Percentiles rank a stretch among this genome's conserved stretches.
Evolutionary conservation across 345 rosid genomes (phyloP).

Genomic region (Atalantia buxifolia): DNA sequence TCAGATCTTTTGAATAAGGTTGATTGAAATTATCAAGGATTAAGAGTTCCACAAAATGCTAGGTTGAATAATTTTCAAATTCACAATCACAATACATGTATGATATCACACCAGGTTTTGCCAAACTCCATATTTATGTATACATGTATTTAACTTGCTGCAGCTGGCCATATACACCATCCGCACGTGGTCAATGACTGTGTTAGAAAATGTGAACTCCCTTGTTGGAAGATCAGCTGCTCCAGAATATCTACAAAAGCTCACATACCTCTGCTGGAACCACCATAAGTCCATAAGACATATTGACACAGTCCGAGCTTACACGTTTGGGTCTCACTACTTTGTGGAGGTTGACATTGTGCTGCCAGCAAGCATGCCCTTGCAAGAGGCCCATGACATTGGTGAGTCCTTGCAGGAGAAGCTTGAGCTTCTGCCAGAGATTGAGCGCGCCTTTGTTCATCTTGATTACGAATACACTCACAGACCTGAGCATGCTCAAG

Average conservation of each 20-base stretch:
- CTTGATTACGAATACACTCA: constrained; percentile 93
- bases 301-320: constrained; percentile 92
- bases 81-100: too few species aligned
- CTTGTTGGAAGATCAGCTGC: constrained; percentile 84
- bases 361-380: constrained; percentile 79
- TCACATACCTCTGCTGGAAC: constrained; percentile 97
- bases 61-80: too few species aligned
- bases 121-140: neutral
- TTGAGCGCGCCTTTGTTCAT: constrained; percentile 95
- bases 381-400: constrained; percentile 91
- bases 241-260: constrained; percentile 85
- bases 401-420: constrained; percentile 92
- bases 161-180: constrained; percentile 97
- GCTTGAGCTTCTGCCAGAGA: constrained; percentile 82
- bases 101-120: too few species aligned
- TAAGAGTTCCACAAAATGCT: too few species aligned
- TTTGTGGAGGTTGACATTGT: constrained; percentile 98
- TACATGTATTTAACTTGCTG: constrained; percentile 14
- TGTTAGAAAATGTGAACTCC: constrained; percentile 90
- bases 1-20: too few species aligned
- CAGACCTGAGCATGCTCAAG: constrained; percentile 92
- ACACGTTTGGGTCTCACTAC: constrained; percentile 98
- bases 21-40: too few species aligned
- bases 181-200: constrained; percentile 97
- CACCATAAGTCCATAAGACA: constrained; percentile 86